Conservation (phyloP, 371 early-diverging fungal species). For the Gilbertella persicaria region DNA sequence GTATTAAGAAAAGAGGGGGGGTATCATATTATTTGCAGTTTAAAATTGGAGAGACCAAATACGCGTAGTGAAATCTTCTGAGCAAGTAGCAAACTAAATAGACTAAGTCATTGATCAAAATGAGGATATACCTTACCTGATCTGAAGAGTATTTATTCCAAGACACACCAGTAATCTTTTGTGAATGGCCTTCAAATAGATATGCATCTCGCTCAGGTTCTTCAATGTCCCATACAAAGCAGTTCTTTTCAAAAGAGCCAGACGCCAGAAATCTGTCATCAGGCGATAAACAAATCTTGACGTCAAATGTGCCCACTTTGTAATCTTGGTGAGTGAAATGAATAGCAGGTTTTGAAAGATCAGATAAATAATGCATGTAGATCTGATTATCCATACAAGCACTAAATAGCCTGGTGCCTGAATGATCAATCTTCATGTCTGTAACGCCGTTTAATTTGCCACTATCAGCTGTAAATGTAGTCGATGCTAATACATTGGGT, state of each 20-base stretch:
- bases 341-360: slow-evolving; percentile 28
- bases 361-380: slow-evolving; percentile 38
- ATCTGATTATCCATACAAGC: slow-evolving; percentile 40
- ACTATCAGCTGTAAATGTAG: slow-evolving; percentile 20
- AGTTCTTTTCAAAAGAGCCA: slow-evolving; percentile 28
- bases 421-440: slow-evolving; percentile 36
- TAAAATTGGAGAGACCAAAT: slow-evolving; percentile 24
- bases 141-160: slow-evolving; percentile 27
- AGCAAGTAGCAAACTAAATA: slow-evolving; percentile 43
- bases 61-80: slow-evolving; percentile 40
- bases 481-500: slow-evolving; percentile 13
- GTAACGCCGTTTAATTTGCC: slow-evolving; percentile 32
- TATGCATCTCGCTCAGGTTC: slow-evolving; percentile 17
- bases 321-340: slow-evolving; percentile 28
- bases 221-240: slow-evolving; percentile 42
- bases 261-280: slow-evolving; percentile 40
- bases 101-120: too few species aligned
- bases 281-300: slow-evolving; percentile 33
- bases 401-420: slow-evolving; percentile 43
- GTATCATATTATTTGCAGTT: too few species aligned
- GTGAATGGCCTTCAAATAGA: slow-evolving; percentile 31
- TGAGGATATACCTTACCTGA: slow-evolving; percentile 16
- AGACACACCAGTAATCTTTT: slow-evolving; percentile 35
- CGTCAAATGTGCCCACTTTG: slow-evolving; percentile 30
- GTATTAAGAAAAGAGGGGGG: too few species aligned